Percentiles rank a stretch among this genome's conserved stretches.
Conservation (phyloP, 1,284 basidiomycete genomes). For the Rhodotorula sp. region DNA sequence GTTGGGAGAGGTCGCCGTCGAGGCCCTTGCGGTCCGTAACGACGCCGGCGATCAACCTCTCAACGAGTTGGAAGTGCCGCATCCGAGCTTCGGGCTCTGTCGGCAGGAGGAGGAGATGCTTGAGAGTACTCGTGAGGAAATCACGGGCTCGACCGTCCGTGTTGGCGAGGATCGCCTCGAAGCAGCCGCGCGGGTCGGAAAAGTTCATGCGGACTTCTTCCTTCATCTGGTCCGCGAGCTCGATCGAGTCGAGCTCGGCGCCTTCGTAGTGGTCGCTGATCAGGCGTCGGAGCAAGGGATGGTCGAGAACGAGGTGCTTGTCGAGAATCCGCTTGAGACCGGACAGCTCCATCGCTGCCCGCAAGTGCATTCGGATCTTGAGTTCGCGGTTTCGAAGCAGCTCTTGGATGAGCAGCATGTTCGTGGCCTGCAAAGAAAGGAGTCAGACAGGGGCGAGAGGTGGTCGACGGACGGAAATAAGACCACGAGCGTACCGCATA, state of each 20-base stretch:
- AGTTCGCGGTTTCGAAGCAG: constrained; percentile 66
- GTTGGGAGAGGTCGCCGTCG: constrained; percentile 71
- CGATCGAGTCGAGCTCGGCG: constrained; percentile 75
- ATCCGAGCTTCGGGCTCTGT: constrained; percentile 79
- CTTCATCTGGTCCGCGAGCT: constrained; percentile 74
- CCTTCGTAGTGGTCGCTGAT: constrained; percentile 66
- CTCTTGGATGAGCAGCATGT: constrained; percentile 67
- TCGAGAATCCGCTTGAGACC: constrained; percentile 74
- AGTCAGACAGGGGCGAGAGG: constrained; percentile 41
- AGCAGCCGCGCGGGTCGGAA: constrained; percentile 80
- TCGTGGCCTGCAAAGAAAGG: constrained; percentile 56
- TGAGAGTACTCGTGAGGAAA: constrained; percentile 87
- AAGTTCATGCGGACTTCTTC: constrained; percentile 74
- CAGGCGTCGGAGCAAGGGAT: constrained; percentile 66
- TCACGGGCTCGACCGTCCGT: constrained; percentile 75
- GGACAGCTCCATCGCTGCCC: constrained; percentile 82
- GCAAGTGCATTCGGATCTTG: constrained; percentile 78
- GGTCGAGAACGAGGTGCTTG: constrained; percentile 66
- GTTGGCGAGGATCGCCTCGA: constrained; percentile 72
- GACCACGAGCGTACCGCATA: constrained; percentile 68
- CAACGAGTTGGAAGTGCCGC: constrained; percentile 90
- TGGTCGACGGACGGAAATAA: constrained; percentile 39
- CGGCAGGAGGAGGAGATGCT: constrained; percentile 85
- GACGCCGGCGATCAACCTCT: constrained; percentile 87
- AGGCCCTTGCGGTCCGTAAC: constrained; percentile 78